Evolutionary conservation across 768 basidiomycete species (phyloP).

Genomic region (Hysterangium stoloniferum): DNA sequence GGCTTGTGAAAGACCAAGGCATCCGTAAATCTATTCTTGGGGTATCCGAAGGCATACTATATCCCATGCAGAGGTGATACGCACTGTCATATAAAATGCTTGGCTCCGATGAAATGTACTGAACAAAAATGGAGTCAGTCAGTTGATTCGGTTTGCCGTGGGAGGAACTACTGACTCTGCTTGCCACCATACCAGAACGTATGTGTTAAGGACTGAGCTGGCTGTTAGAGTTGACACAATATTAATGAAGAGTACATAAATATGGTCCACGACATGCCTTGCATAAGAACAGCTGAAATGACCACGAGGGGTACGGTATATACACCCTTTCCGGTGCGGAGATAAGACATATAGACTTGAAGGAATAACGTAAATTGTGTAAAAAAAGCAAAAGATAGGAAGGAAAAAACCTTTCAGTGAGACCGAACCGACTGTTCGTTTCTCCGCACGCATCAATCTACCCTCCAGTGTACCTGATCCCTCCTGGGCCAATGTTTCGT

Average conservation of each 20-base stretch:
- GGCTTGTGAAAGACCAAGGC: constrained; percentile 50
- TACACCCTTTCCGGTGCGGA: constrained; percentile 45
- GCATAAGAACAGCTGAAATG: constrained; percentile 47
- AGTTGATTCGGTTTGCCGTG: neutral
- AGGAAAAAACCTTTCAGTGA: constrained; percentile 35
- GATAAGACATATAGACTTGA: constrained; percentile 52
- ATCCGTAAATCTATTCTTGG: constrained; percentile 39
- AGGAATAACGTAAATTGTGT: neutral
- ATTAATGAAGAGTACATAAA: neutral
- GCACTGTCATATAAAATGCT: constrained; percentile 48
- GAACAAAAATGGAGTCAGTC: neutral
- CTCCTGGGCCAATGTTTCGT: constrained; percentile 21
- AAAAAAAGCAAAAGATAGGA: neutral
- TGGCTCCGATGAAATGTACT: constrained; percentile 42
- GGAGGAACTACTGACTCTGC: constrained; percentile 34
- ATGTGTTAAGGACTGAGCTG: constrained; percentile 47
- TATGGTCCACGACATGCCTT: constrained; percentile 24
- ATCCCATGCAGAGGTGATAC: neutral
- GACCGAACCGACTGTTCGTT: constrained; percentile 57
- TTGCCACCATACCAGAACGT: constrained; percentile 70
- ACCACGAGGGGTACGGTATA: constrained; percentile 45
- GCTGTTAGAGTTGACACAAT: neutral
- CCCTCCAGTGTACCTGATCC: constrained; percentile 62
- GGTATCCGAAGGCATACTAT: neutral
- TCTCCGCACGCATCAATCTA: constrained; percentile 57